Percentiles rank a stretch among this genome's conserved stretches.
These are phyloP conservation scores for Peronospora farinosa DNA, from an alignment of 352 stramenopile genomes.

Conservation along the genomic window DNA sequence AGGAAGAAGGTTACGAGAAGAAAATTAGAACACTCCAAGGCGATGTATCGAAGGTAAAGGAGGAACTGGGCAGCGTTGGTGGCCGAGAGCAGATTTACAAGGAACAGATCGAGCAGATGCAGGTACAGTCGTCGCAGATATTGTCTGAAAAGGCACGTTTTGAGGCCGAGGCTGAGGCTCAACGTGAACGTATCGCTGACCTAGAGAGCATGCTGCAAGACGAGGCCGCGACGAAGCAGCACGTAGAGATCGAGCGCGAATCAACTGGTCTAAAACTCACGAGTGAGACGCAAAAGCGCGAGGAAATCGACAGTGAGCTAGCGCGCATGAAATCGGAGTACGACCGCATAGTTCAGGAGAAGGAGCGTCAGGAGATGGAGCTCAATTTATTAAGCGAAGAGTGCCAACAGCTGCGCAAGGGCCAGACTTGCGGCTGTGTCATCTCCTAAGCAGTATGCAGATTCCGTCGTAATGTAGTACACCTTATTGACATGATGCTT, in stretches of 20 bases:
- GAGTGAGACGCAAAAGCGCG: conserved; percentile 48
- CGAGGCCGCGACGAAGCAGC: conserved; percentile 54
- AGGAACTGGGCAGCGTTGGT: conserved; percentile 74
- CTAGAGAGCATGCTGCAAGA: conserved; percentile 64
- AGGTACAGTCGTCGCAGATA: conserved; percentile 63
- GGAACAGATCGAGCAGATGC: conserved; percentile 84
- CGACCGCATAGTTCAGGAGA: conserved; percentile 71
- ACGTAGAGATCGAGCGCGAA: conserved; percentile 70
- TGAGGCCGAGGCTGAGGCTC: conserved; percentile 55
- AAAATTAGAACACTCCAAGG: conserved; percentile 69
- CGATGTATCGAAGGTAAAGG: conserved; percentile 72
- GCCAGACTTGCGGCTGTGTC: conserved; percentile 57
- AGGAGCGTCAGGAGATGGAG: conserved; percentile 75
- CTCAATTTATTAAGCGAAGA: conserved; percentile 71
- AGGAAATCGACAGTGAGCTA: conserved; percentile 59
- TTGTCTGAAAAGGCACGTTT: conserved; percentile 70
- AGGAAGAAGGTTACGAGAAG: conserved; percentile 84
- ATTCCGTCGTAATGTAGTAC: background rate
- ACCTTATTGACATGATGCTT: conserved; percentile 8
- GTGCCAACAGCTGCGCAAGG: conserved; percentile 68
- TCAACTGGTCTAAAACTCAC: conserved; percentile 62
- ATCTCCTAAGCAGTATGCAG: conserved; percentile 45
- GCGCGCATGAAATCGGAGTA: conserved; percentile 57
- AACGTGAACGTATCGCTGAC: conserved; percentile 60
- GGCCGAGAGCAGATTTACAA: conserved; percentile 81